Percentiles rank a stretch among this genome's conserved stretches.
Conservation (phyloP, 176 grass and related monocot species). For the Metroxylon sagu region DNA sequence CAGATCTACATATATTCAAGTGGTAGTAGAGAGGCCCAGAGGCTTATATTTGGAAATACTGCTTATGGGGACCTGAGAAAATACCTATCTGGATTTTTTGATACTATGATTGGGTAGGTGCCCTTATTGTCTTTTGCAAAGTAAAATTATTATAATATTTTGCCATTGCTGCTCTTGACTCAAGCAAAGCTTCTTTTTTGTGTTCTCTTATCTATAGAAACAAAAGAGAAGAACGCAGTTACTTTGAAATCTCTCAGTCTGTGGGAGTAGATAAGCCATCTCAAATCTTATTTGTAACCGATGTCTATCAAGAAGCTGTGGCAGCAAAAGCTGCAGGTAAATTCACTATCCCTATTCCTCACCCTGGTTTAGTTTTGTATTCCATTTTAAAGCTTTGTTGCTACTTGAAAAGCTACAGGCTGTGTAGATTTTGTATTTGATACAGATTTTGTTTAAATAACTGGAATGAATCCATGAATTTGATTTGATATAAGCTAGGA, state of each 20-base stretch:
- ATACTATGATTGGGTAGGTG: constrained; percentile 77
- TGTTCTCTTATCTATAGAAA: constrained; percentile 33
- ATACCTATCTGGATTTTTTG: constrained; percentile 83
- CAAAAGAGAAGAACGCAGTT: constrained; percentile 86
- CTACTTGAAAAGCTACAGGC: background rate
- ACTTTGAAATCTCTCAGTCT: constrained; percentile 69
- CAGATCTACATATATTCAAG: constrained; percentile 99
- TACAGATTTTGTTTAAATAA: background rate
- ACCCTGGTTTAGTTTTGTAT: background rate
- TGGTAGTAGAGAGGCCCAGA: constrained; percentile 92
- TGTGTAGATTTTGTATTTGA: background rate
- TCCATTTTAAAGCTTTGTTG: constrained; percentile 2
- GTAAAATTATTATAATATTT: too few relatives aligned
- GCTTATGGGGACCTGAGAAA: constrained; percentile 60
- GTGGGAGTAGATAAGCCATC: constrained; percentile 75
- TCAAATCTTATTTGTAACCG: constrained; percentile 80
- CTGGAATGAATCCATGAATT: background rate
- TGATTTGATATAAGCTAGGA: too few relatives aligned
- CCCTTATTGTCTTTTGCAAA: background rate
- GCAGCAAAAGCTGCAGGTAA: constrained; percentile 83
- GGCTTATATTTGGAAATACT: constrained; percentile 87
- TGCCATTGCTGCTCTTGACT: too few relatives aligned
- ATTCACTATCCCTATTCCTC: background rate
- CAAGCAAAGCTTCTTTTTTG: background rate
- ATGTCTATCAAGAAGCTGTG: constrained; percentile 80